Evolutionary conservation across 2,329 filamentous ascomycete genomes (phyloP).

Genomic region (Sclerotinia glacialis): DNA sequence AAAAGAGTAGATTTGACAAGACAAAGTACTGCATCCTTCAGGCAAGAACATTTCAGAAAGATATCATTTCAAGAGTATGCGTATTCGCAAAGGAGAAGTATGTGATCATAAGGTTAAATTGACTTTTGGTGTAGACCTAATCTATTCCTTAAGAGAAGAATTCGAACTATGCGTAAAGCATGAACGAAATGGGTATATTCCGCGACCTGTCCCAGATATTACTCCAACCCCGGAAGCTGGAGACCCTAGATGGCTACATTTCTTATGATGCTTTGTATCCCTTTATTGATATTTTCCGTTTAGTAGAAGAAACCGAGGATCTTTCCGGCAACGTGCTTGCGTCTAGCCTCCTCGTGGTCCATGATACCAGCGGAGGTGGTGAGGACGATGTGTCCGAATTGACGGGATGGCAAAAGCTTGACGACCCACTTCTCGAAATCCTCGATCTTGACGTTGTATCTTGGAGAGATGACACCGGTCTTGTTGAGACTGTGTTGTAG

Average conservation of each 20-base stretch:
- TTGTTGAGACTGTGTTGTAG: constrained; percentile 72
- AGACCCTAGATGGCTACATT: constrained; percentile 35
- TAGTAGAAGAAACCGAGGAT: constrained; percentile 99
- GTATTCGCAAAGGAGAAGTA: constrained; percentile 8
- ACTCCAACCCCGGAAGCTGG: constrained; percentile 26
- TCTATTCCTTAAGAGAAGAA: constrained; percentile 34
- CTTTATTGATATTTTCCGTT: constrained; percentile 30
- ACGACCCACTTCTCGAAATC: constrained; percentile 99
- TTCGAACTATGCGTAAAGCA: constrained; percentile 31
- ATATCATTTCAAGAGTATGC: neutral
- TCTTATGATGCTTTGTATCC: constrained; percentile 38
- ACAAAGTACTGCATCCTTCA: neutral
- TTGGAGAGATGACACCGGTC: constrained; percentile 97
- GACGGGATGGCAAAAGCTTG: constrained; percentile 98
- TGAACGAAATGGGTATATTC: constrained; percentile 36
- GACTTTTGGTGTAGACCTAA: constrained; percentile 38
- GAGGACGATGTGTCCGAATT: constrained; percentile 99
- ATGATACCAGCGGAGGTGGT: constrained; percentile 99
- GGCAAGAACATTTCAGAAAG: neutral
- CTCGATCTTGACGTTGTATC: constrained; percentile 97
- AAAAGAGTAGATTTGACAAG: neutral
- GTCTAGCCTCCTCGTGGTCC: constrained; percentile 99
- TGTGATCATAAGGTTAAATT: constrained; percentile 38
- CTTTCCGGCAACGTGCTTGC: constrained; percentile 99
- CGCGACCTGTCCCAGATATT: constrained; percentile 27